Percentiles rank a stretch among this genome's conserved stretches.
Conservation (phyloP, 2,329 filamentous ascomycete genomes). For the Aspergillus arachidicola region DNA sequence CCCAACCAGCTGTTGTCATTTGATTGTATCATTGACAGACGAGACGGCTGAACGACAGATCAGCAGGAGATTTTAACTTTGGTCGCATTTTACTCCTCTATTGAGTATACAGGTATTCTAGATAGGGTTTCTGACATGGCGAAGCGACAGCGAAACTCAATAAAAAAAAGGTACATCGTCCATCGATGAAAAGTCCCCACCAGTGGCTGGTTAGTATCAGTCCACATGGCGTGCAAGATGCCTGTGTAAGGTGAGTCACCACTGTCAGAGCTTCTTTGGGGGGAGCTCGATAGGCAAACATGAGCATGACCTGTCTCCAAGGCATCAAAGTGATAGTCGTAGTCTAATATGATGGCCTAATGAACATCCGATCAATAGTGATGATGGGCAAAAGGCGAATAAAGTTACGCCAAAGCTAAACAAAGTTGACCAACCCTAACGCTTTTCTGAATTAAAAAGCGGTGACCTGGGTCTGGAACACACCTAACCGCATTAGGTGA, state of each 20-base stretch:
- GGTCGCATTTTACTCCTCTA: background rate
- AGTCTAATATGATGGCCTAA: background rate
- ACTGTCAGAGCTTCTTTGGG: background rate
- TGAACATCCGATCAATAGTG: too few relatives aligned
- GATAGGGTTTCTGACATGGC: slow-evolving; percentile 1
- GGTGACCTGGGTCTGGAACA: slow-evolving; percentile 7
- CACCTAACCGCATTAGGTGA: slow-evolving; percentile 24
- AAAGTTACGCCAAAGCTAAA: slow-evolving; percentile 11
- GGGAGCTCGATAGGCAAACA: too few relatives aligned
- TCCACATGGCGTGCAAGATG: background rate
- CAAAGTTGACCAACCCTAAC: slow-evolving; percentile 12
- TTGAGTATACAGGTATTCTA: background rate
- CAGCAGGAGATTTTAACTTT: background rate
- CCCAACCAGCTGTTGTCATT: background rate
- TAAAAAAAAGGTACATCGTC: background rate
- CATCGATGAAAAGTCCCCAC: background rate
- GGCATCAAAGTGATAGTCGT: too few relatives aligned
- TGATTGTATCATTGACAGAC: background rate
- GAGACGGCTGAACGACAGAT: background rate
- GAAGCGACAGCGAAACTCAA: background rate
- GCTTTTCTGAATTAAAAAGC: slow-evolving; percentile 4
- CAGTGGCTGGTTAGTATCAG: background rate
- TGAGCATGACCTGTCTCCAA: too few relatives aligned
- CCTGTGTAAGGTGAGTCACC: background rate
- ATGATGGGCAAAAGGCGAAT: background rate